A percentile compares a stretch with the other conserved stretches of the same genome.
phyloP scores from a whole-genome alignment of 2,329 filamentous ascomycete genomes.

The Delphinella strobiligena region DNA sequence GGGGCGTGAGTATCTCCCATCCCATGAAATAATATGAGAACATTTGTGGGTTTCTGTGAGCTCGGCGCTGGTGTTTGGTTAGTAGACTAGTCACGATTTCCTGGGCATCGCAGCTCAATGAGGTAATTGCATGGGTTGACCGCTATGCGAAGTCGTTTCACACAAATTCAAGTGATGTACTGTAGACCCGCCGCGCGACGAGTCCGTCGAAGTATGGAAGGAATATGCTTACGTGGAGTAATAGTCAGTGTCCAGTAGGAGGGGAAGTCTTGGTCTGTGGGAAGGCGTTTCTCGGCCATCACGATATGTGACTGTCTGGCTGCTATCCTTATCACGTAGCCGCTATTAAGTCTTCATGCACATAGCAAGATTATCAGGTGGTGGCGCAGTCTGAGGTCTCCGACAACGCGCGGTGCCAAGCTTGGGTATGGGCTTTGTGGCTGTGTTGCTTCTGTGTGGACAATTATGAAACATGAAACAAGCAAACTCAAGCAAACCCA shows the following conservation, averaged over 20 bases:
- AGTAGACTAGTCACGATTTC: not conserved
- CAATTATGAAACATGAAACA: no score
- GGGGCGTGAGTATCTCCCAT: conserved; percentile 62
- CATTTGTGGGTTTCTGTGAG: conserved; percentile 52
- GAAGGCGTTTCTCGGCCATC: conserved; percentile 21
- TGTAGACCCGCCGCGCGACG: no score
- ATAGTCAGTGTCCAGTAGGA: conserved; percentile 28
- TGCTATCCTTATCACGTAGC: no score
- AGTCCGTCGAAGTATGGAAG: conserved; percentile 1
- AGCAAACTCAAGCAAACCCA: not conserved
- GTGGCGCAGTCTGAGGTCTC: not conserved
- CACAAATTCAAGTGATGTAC: no score
- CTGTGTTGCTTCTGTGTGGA: not conserved
- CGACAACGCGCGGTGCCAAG: no score
- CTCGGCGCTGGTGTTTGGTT: conserved; percentile 24
- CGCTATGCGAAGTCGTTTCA: no score
- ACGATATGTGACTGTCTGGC: no score
- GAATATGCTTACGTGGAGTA: conserved; percentile 29
- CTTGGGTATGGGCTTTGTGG: no score
- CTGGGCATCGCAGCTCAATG: no score
- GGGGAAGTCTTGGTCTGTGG: conserved; percentile 31
- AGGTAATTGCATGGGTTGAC: no score
- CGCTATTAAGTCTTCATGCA: no score
- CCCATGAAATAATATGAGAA: conserved; percentile 74
- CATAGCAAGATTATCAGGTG: no score